These are phyloP conservation scores for Dryadomyces quercus-mongolicae DNA, from an alignment of 2,329 filamentous ascomycete genomes.

Conservation along the genomic window DNA sequence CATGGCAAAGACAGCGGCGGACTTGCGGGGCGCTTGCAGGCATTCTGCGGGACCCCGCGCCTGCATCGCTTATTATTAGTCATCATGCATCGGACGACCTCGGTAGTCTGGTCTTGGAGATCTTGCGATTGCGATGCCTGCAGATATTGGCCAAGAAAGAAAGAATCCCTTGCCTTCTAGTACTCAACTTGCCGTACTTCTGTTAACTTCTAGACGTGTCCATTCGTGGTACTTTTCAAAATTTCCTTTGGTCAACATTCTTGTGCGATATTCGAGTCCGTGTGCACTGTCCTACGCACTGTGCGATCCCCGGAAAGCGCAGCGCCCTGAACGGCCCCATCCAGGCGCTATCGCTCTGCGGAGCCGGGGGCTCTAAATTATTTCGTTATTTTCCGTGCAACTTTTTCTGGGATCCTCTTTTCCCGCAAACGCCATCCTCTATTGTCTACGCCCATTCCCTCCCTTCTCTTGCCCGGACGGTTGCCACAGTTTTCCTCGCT, in stretches of 20 bases:
- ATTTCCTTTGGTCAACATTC: no score
- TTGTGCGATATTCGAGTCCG: no score
- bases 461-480: no score
- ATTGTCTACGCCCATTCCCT: background rate
- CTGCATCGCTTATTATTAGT: background rate
- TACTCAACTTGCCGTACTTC: no score
- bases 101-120: no score
- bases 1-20: no score
- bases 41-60: background rate
- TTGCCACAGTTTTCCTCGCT: background rate
- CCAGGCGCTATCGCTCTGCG: background rate
- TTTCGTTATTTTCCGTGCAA: background rate
- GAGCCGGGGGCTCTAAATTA: background rate
- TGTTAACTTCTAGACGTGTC: no score
- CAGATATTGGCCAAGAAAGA: no score
- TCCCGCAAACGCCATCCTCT: background rate
- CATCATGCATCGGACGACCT: background rate
- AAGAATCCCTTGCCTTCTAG: no score
- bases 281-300: background rate
- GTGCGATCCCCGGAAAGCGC: background rate
- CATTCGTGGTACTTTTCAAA: no score
- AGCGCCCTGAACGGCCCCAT: background rate
- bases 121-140: no score
- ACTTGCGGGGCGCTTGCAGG: background rate
- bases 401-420: background rate